Conservation (phyloP, 2,329 filamentous ascomycete species). For the Dactylellina drechsleri region DNA sequence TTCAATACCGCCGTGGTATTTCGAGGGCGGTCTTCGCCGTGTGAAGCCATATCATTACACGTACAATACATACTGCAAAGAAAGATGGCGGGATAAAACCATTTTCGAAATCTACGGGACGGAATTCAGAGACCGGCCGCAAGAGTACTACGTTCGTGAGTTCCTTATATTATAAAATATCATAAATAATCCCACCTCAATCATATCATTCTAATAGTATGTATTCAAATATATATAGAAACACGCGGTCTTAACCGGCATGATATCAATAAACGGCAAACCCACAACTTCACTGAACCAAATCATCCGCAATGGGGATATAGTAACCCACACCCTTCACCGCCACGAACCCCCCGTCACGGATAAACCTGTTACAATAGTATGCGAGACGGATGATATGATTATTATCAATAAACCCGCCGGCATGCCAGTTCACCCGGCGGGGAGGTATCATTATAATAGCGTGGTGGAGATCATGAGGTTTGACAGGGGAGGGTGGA, state of each 20-base stretch:
- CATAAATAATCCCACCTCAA: not conserved
- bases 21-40: constrained; percentile 83
- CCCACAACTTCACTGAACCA: constrained; percentile 72
- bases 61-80: constrained; percentile 94
- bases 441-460: constrained; percentile 95
- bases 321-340: constrained; percentile 92
- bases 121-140: constrained; percentile 88
- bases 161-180: constrained; percentile 4
- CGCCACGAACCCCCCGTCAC: constrained; percentile 95
- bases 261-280: constrained; percentile 82
- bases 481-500: constrained; percentile 72
- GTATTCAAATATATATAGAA: constrained; percentile 63
- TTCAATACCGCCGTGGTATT: constrained; percentile 72
- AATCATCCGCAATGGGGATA: constrained; percentile 84
- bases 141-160: constrained; percentile 80
- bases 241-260: constrained; percentile 80
- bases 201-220: not conserved
- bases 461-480: constrained; percentile 93
- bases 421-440: constrained; percentile 92
- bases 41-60: constrained; percentile 90
- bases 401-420: constrained; percentile 97
- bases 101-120: constrained; percentile 87
- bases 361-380: constrained; percentile 78
- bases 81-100: constrained; percentile 85
- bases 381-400: constrained; percentile 92